A percentile compares a stretch with the other conserved stretches of the same genome.
These are phyloP conservation scores for Mrakia gelida DNA, from an alignment of 768 basidiomycete species.

Conservation along the genomic window DNA sequence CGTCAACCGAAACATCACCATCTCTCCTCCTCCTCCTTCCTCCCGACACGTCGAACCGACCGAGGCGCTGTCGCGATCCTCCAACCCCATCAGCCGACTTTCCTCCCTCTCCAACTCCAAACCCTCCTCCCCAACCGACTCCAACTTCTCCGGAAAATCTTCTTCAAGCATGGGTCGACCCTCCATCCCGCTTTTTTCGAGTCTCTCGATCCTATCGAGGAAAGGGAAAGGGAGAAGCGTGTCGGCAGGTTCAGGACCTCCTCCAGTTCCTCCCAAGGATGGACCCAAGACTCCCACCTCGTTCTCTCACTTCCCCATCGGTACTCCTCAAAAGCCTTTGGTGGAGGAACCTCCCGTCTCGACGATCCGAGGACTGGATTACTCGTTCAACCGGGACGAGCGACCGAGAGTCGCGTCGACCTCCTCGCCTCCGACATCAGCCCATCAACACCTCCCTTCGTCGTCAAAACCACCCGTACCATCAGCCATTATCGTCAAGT, in stretches of 20 bases:
- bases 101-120: not conserved
- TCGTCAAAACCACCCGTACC: not conserved
- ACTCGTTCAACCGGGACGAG: not conserved
- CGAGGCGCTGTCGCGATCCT: not conserved
- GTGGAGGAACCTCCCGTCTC: not conserved
- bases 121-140: not conserved
- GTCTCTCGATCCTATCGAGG: not conserved
- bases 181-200: constrained; percentile 15
- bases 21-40: not conserved
- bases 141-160: not conserved
- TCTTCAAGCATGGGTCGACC: constrained; percentile 6
- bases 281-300: not conserved
- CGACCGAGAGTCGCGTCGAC: not conserved
- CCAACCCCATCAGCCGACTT: constrained; percentile 6
- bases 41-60: not conserved
- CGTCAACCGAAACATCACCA: not conserved
- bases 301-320: constrained; percentile 6
- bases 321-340: not conserved
- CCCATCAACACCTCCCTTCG: not conserved
- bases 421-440: not conserved
- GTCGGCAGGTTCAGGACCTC: not conserved
- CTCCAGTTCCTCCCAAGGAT: not conserved
- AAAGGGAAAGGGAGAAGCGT: constrained; percentile 2
- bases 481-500: constrained; percentile 2
- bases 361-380: not conserved